Evolutionary conservation across 257 asterid genomes (phyloP).

Genomic region (Echites panduratus): DNA sequence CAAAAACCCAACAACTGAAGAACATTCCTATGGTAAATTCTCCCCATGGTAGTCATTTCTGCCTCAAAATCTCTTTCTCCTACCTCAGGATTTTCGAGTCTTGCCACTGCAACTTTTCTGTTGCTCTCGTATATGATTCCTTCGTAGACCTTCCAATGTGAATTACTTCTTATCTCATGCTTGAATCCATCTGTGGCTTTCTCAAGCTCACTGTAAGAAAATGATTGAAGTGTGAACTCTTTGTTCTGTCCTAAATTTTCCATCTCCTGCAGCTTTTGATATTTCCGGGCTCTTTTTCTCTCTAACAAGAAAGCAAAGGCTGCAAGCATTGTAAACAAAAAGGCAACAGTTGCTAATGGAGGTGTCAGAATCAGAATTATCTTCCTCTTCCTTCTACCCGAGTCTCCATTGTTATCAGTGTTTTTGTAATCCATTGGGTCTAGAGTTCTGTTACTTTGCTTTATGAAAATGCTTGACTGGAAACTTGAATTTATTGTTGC

Average conservation of each 20-base stretch:
- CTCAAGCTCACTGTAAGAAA: constrained; percentile 21
- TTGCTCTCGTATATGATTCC: constrained; percentile 17
- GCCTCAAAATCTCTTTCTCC: constrained; percentile 21
- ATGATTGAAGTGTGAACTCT: constrained; percentile 25
- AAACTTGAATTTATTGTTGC: not conserved
- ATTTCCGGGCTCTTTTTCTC: constrained; percentile 14
- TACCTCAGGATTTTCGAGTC: constrained; percentile 23
- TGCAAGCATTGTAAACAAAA: constrained; percentile 15
- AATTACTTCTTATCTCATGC: constrained; percentile 14
- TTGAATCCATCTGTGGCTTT: constrained; percentile 24
- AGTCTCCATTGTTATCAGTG: not conserved
- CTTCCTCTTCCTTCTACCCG: constrained; percentile 6
- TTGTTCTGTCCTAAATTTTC: constrained; percentile 18
- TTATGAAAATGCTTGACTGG: constrained; percentile 15
- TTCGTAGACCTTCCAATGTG: constrained; percentile 21
- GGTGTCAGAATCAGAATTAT: constrained; percentile 18
- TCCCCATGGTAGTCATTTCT: constrained; percentile 26
- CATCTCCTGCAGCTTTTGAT: constrained; percentile 17
- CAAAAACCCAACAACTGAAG: constrained; percentile 26
- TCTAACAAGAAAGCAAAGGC: constrained; percentile 12
- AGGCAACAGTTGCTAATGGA: constrained; percentile 8
- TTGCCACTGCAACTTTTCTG: constrained; percentile 19
- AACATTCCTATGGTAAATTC: constrained; percentile 23
- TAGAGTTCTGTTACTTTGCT: constrained; percentile 5
- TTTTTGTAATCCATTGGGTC: constrained; percentile 1